A percentile compares a stretch with the other conserved stretches of the same genome.
Conservation (phyloP, 768 basidiomycete species). For the Phylloporus scabripes region DNA sequence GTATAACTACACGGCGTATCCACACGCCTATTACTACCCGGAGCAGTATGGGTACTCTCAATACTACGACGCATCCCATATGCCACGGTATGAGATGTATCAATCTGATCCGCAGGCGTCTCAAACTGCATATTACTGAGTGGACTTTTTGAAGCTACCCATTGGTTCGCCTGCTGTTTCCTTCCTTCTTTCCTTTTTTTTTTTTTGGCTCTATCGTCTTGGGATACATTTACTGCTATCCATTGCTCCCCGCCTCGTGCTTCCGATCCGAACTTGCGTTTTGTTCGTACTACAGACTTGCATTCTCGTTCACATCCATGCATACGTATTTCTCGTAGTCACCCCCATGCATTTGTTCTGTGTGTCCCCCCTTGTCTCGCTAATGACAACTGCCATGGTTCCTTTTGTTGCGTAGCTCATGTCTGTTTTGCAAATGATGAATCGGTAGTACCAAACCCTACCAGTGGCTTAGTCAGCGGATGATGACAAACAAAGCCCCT, state of each 20-base stretch:
- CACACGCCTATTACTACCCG: conserved; percentile 63
- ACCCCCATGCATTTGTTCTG: conserved; percentile 18
- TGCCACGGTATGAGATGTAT: conserved; percentile 65
- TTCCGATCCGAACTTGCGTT: conserved; percentile 11
- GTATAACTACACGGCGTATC: conserved; percentile 55
- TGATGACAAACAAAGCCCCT: not conserved
- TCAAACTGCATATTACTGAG: conserved; percentile 59
- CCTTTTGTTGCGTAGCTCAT: conserved; percentile 15
- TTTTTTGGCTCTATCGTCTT: conserved; percentile 20
- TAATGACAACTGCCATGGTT: conserved; percentile 1
- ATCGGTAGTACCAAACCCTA: too few relatives aligned
- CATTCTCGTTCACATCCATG: conserved; percentile 19
- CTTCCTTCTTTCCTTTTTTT: not conserved
- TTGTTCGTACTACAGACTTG: conserved; percentile 24
- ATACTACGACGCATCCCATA: conserved; percentile 65
- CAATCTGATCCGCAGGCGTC: conserved; percentile 44
- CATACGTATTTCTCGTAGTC: conserved; percentile 18
- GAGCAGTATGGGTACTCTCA: conserved; percentile 61
- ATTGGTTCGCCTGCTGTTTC: conserved; percentile 12
- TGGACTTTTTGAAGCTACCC: conserved; percentile 6
- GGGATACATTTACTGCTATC: conserved; percentile 21
- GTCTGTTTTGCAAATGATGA: conserved; percentile 14
- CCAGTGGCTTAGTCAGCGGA: too few relatives aligned
- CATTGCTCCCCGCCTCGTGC: conserved; percentile 5
- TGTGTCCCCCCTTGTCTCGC: conserved; percentile 9